A percentile compares a stretch with the other conserved stretches of the same genome.
phyloP scores from a whole-genome alignment of 306 rosid genomes.

The Vigna radiata region DNA sequence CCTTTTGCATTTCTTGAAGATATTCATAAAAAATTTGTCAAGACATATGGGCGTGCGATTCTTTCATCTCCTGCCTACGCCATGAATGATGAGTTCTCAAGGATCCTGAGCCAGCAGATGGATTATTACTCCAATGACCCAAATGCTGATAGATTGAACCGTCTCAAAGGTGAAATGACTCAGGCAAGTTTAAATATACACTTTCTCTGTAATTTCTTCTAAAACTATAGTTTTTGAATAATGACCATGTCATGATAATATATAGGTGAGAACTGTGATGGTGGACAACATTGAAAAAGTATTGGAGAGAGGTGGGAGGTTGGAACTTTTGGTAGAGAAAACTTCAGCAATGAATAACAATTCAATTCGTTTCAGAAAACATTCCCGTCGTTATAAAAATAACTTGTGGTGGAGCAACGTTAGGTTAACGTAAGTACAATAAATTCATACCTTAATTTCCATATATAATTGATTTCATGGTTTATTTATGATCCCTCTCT shows the following conservation, averaged over 20 bases:
- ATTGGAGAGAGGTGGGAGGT: conserved; percentile 86
- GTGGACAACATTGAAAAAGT: conserved; percentile 96
- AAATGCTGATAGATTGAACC: conserved; percentile 86
- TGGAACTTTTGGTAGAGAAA: conserved; percentile 89
- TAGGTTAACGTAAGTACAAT: conserved; percentile 73
- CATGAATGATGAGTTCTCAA: conserved; percentile 93
- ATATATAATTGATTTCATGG: conserved; percentile 10
- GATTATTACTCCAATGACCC: conserved; percentile 87
- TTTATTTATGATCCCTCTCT: neutral
- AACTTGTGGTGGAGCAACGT: conserved; percentile 93
- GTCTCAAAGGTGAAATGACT: conserved; percentile 95
- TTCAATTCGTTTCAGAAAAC: conserved; percentile 79
- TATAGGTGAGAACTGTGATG: conserved; percentile 83
- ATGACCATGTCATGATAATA: neutral
- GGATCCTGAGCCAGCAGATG: conserved; percentile 86
- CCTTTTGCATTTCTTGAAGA: conserved; percentile 94
- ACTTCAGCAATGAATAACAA: conserved; percentile 84
- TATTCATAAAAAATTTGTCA: conserved; percentile 80
- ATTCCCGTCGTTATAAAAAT: conserved; percentile 80
- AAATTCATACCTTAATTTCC: neutral
- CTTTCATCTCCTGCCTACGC: conserved; percentile 84
- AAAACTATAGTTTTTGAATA: neutral
- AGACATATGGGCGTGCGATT: conserved; percentile 81
- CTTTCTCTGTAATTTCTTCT: neutral
- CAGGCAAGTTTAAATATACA: conserved; percentile 62